Conservation (phyloP, 2,329 filamentous ascomycete species). For the Tolypocladium album region DNA sequence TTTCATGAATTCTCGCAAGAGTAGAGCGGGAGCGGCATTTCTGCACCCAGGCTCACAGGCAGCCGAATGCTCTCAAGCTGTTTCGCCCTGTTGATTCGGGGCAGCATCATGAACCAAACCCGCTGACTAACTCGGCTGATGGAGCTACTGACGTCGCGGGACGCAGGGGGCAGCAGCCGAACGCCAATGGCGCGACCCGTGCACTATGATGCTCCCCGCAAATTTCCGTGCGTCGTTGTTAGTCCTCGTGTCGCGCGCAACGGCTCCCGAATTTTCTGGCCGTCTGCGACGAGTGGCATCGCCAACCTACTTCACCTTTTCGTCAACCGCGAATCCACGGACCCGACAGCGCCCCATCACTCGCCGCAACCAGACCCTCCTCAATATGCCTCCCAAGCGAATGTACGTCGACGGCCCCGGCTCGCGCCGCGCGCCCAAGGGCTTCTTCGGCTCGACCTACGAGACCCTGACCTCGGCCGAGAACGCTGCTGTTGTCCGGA, state of each 20-base stretch:
- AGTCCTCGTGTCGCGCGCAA: neutral
- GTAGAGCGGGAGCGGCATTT: neutral
- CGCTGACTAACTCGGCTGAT: constrained; percentile 2
- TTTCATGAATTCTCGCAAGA: neutral
- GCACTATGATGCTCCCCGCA: neutral
- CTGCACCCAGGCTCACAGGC: neutral
- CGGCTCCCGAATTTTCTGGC: neutral
- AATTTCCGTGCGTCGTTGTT: neutral
- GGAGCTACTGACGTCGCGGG: constrained; percentile 1
- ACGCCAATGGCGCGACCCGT: neutral
- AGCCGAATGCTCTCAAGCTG: neutral
- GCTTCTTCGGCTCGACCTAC: constrained; percentile 49
- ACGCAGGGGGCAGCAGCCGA: neutral
- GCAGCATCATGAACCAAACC: neutral
- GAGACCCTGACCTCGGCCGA: constrained; percentile 53
- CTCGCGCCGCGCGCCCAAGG: constrained; percentile 29
- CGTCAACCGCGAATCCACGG: neutral
- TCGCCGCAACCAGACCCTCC: neutral
- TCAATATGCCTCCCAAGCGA: constrained; percentile 52
- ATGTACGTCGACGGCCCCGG: constrained; percentile 38
- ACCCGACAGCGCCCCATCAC: neutral
- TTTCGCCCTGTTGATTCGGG: neutral
- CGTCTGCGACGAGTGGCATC: neutral
- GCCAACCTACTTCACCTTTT: neutral
- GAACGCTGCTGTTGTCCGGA: constrained; percentile 58